Base-by-base conservation (phyloP, 345 rosid genomes). In the Chamaenerion angustifolium region DNA sequence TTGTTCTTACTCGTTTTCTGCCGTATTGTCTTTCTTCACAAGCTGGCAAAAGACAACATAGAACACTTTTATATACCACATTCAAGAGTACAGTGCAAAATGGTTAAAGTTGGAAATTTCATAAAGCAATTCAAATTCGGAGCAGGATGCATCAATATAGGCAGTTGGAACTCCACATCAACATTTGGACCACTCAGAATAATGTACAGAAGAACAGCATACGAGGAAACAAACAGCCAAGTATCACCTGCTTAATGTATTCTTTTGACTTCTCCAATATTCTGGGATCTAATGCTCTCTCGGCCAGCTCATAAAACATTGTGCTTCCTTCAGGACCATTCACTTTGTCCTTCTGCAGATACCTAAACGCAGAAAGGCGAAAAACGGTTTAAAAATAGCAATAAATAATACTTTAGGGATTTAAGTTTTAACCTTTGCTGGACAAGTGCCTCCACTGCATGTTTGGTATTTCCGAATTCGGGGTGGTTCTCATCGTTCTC, bases 281-380 rank as follows among this genome's bases (percentile, higher is more conserved):
- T 49, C 78, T 76, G 4, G 74, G 71, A 65, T 92, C 96, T 53
- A 77, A 66, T 18, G 93, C 95, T 76, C 96, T 87, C 80, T 82
- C 96, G 12, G 98, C 98, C 59, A 92, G 89, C 66, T 80, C 82
- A 51, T 84, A 92, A 51, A 72, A 67, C 61, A 80, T 23, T 37
- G 70, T 68, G 67, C 16, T 80, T 45, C 96, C 96, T 67, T 92
- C 98, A 21, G 94, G 93, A 40, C 93, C 82, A 65, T 23, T 76
- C 16, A 82, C 85, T 76, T 78, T 84, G 58, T 77, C 79, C 71
- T 92, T 92, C 68, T 80, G 95, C 76, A 92, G 73, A 72, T 72
- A 87, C 72, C 95, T 87, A 52, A 40, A 55, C 9, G 41, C 42
- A 4, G 23, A 56, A 40, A 52, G 41, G 59, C 18, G 6, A 10